Conservation (phyloP, 2,329 filamentous ascomycete species). For the Blastomyces silverae region DNA sequence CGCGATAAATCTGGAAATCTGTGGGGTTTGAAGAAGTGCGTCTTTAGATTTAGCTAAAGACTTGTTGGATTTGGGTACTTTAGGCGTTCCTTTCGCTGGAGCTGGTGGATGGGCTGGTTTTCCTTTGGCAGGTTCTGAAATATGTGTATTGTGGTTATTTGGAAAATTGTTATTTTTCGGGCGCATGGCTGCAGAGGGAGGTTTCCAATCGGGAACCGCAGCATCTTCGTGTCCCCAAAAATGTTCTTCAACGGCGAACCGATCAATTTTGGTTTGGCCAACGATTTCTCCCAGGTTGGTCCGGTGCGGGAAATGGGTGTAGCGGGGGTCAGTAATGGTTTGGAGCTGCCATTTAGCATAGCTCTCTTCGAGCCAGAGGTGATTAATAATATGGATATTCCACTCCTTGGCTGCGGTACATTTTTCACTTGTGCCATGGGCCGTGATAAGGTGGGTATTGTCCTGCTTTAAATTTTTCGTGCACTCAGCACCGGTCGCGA, state of each 20-base stretch:
- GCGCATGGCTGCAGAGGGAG: conserved; percentile 31
- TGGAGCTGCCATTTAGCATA: conserved; percentile 81
- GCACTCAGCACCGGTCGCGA: conserved; percentile 74
- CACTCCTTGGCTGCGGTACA: conserved; percentile 87
- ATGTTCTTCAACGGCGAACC: conserved; percentile 62
- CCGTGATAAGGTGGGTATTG: conserved; percentile 92
- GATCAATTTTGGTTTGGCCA: conserved; percentile 77
- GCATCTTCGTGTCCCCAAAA: conserved; percentile 47
- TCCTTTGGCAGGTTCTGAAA: conserved; percentile 14
- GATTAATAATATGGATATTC: conserved; percentile 84
- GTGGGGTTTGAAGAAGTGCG: conserved; percentile 47
- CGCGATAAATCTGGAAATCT: conserved; percentile 46
- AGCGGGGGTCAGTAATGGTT: conserved; percentile 64
- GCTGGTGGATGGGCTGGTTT: conserved; percentile 20
- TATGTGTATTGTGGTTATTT: neutral
- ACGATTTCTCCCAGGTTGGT: conserved; percentile 92
- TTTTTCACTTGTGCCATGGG: conserved; percentile 84
- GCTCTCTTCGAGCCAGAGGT: conserved; percentile 95
- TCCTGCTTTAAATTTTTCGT: conserved; percentile 93
- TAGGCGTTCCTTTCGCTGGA: conserved; percentile 25
- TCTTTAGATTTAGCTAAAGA: conserved; percentile 30
- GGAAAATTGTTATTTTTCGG: conserved; percentile 32
- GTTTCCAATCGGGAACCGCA: conserved; percentile 19
- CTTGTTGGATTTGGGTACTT: conserved; percentile 22
- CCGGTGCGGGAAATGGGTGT: conserved; percentile 76